A percentile compares a stretch with the other conserved stretches of the same genome.
Evolutionary conservation across 768 basidiomycete species (phyloP).

Genomic region (Gyrodon lividus): DNA sequence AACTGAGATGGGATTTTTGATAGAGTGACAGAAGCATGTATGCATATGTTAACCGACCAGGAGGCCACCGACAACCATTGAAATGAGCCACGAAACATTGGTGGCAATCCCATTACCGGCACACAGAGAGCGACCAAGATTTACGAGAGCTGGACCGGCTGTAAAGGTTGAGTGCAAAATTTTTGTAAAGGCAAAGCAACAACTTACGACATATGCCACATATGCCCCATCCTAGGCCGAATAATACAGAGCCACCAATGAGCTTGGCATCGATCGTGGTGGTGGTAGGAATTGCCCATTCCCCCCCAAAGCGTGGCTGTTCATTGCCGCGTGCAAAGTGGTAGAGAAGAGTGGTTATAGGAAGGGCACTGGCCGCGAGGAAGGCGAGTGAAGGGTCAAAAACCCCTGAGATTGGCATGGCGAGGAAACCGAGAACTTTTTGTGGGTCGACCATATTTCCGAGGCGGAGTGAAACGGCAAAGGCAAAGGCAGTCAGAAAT

Average conservation of each 20-base stretch:
- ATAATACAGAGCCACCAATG: slow-evolving; percentile 50
- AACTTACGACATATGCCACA: slow-evolving; percentile 61
- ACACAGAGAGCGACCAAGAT: slow-evolving; percentile 50
- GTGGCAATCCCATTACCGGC: slow-evolving; percentile 34
- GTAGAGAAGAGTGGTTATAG: slow-evolving; percentile 45
- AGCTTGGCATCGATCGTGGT: slow-evolving; percentile 45
- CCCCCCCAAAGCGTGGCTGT: slow-evolving; percentile 42
- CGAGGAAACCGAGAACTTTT: slow-evolving; percentile 52
- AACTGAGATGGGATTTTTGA: not conserved
- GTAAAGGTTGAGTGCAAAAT: not conserved
- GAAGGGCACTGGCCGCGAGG: slow-evolving; percentile 53
- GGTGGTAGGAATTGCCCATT: slow-evolving; percentile 41
- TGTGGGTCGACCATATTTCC: slow-evolving; percentile 51
- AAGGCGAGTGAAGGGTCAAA: slow-evolving; percentile 60
- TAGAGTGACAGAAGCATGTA: not conserved
- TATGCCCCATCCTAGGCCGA: slow-evolving; percentile 64
- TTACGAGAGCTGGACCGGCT: slow-evolving; percentile 66
- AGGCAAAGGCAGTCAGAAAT: slow-evolving; percentile 45
- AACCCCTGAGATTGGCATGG: slow-evolving; percentile 45
- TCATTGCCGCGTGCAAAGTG: slow-evolving; percentile 35
- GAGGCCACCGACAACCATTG: slow-evolving; percentile 27
- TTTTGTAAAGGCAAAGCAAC: not conserved
- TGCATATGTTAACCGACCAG: not conserved
- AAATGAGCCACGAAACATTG: slow-evolving; percentile 41
- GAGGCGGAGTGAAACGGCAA: slow-evolving; percentile 53